Evolutionary conservation across 371 early-diverging fungal genomes (phyloP).

Genomic region (Choanephora cucurbitarum): DNA sequence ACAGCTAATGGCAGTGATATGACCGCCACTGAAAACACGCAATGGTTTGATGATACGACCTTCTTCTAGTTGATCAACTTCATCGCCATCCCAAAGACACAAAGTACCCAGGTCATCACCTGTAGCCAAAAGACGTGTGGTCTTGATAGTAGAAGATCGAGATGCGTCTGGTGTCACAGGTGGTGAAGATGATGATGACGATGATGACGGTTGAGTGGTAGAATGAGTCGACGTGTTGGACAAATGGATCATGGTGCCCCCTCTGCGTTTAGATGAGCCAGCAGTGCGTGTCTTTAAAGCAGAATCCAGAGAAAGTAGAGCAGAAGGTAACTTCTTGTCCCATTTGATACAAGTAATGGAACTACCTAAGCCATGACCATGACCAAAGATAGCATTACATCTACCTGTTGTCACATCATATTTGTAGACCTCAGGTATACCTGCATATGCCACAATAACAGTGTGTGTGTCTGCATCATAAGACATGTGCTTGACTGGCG

Average conservation of each 20-base stretch:
- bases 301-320: slow-evolving; percentile 18
- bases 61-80: slow-evolving; percentile 4
- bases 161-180: slow-evolving; percentile 8
- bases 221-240: slow-evolving; percentile 13
- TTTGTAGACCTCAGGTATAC: slow-evolving; percentile 23
- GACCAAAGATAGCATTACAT: slow-evolving; percentile 28
- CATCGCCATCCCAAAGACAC: slow-evolving; percentile 48
- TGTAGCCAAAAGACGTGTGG: slow-evolving; percentile 43
- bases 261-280: neutral
- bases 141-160: slow-evolving; percentile 7
- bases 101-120: slow-evolving; percentile 49
- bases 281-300: slow-evolving; percentile 21
- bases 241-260: slow-evolving; percentile 8
- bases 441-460: slow-evolving; percentile 35
- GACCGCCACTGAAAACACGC: slow-evolving; percentile 29
- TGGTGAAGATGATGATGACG: neutral
- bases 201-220: slow-evolving; percentile 1
- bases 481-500: slow-evolving; percentile 26
- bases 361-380: slow-evolving; percentile 28
- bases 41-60: slow-evolving; percentile 23
- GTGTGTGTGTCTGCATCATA: slow-evolving; percentile 29
- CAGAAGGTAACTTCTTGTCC: slow-evolving; percentile 23
- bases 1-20: slow-evolving; percentile 40
- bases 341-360: slow-evolving; percentile 44
- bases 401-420: slow-evolving; percentile 31